Conservation (phyloP, 2,329 filamentous ascomycete genomes). For the Aspergillus tubingensis region DNA sequence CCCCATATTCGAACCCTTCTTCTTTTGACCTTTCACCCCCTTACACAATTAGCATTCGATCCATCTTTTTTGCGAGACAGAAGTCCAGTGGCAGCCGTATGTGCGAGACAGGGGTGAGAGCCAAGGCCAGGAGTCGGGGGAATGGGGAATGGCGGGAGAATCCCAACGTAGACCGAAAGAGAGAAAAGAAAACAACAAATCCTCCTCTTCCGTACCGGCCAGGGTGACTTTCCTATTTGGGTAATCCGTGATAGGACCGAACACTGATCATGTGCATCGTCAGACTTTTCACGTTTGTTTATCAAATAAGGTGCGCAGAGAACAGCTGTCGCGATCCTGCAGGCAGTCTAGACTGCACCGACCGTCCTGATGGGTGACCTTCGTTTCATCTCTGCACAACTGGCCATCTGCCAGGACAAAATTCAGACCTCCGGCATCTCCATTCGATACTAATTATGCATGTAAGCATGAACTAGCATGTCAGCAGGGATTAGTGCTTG, state of each 20-base stretch:
- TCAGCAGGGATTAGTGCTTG: not conserved
- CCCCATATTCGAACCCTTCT: not conserved
- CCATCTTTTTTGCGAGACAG: not conserved
- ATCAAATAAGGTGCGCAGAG: not conserved
- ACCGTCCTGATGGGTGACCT: not conserved
- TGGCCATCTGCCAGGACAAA: not conserved
- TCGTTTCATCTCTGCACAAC: not conserved
- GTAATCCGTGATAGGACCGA: conserved; percentile 15
- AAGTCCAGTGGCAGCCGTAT: not conserved
- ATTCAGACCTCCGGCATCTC: not conserved
- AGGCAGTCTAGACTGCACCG: not conserved
- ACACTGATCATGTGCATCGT: conserved; percentile 14
- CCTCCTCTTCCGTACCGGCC: not conserved
- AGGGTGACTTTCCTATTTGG: conserved; percentile 17
- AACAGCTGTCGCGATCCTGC: not conserved
- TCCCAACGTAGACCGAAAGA: not conserved
- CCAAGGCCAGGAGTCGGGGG: not conserved
- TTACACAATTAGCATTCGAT: conserved; percentile 2
- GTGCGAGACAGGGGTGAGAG: not conserved
- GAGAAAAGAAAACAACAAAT: not conserved
- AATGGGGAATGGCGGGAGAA: not conserved
- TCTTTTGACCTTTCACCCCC: not conserved
- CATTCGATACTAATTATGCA: not conserved
- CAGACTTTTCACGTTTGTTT: conserved; percentile 14
- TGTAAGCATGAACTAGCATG: not conserved